Conservation (phyloP, 768 basidiomycete species). For the Amanita exitialis region DNA sequence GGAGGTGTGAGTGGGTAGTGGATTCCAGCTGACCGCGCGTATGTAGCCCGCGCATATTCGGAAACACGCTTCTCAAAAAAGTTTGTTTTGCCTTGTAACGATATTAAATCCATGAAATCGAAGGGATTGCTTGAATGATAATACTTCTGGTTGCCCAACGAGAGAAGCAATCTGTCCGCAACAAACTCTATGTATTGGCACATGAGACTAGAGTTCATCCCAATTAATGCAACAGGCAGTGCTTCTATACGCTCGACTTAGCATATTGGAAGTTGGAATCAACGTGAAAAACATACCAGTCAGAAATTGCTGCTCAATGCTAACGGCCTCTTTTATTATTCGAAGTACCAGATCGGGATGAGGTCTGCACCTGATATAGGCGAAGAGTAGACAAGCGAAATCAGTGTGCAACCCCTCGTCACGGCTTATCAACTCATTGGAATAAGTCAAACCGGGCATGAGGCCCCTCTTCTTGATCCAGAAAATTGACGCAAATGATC, state of each 20-base stretch:
- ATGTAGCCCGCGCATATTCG: constrained; percentile 49
- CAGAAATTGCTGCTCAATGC: constrained; percentile 84
- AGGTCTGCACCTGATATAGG: constrained; percentile 74
- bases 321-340: constrained; percentile 81
- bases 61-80: constrained; percentile 90
- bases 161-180: constrained; percentile 81
- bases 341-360: constrained; percentile 67
- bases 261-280: constrained; percentile 16
- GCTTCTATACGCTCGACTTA: constrained; percentile 42
- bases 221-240: constrained; percentile 80
- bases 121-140: constrained; percentile 73
- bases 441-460: constrained; percentile 95
- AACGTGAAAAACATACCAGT: constrained; percentile 41
- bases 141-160: constrained; percentile 74
- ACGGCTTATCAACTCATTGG: constrained; percentile 93
- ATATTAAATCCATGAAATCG: constrained; percentile 87
- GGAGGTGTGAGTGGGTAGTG: not conserved
- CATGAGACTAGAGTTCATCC: constrained; percentile 91
- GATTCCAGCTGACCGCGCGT: constrained; percentile 11
- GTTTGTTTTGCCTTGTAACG: constrained; percentile 85
- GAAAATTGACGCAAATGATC: constrained; percentile 90
- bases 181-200: constrained; percentile 91
- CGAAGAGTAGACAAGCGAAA: constrained; percentile 89
- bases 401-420: constrained; percentile 99
- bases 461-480: constrained; percentile 98